These are phyloP conservation scores for Pyrus hybrid DNA, from an alignment of 331 rosid genomes.

Conservation along the genomic window DNA sequence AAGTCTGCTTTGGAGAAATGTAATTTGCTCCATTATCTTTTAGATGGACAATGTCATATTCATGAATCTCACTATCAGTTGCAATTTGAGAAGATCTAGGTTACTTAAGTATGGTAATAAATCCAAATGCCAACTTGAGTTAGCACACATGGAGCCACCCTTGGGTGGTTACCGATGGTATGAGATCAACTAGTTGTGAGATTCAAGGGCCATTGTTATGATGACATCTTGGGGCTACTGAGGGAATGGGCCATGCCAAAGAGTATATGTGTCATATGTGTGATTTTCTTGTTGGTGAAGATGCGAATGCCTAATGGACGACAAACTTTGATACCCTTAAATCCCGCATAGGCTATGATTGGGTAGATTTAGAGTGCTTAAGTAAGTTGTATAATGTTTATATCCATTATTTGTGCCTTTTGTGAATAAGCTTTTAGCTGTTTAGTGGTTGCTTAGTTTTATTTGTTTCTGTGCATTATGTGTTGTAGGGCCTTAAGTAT, in stretches of 20 bases:
- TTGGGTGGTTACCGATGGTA: not conserved
- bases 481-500: not conserved
- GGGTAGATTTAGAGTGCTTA: not conserved
- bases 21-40: not conserved
- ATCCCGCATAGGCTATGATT: not conserved
- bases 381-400: not conserved
- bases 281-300: not conserved
- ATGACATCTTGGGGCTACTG: not conserved
- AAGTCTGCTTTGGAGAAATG: not conserved
- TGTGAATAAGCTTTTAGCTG: not conserved
- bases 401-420: not conserved
- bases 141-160: not conserved
- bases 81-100: not conserved
- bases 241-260: not conserved
- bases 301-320: not conserved
- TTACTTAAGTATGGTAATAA: not conserved
- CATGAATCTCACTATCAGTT: not conserved
- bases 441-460: not conserved
- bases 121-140: not conserved
- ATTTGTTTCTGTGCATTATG: not conserved
- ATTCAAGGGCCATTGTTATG: not conserved
- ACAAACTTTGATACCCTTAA: not conserved
- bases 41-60: not conserved
- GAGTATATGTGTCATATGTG: not conserved
- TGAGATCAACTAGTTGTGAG: not conserved